Conservation (phyloP, 768 basidiomycete species). For the Lentinula raphanica region DNA sequence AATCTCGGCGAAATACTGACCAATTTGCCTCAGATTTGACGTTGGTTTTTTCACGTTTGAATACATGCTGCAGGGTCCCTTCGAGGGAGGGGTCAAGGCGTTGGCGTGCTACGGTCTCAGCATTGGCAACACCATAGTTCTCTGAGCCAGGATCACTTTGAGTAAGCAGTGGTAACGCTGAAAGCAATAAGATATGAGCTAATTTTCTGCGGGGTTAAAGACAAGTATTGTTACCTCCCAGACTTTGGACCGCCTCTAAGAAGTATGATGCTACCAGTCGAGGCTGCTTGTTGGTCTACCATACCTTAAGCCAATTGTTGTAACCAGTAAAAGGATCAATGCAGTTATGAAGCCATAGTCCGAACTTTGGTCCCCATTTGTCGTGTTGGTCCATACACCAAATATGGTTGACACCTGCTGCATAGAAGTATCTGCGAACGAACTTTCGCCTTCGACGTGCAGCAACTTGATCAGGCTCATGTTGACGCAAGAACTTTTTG, state of each 20-base stretch:
- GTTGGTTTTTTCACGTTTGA: constrained; percentile 27
- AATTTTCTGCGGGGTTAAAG: too few relatives aligned
- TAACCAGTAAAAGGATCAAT: constrained; percentile 23
- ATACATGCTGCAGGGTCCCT: constrained; percentile 32
- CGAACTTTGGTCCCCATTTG: constrained; percentile 26
- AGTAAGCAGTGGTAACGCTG: constrained; percentile 27
- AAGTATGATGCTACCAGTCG: constrained; percentile 22
- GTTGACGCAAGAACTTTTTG: background rate
- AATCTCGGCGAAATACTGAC: constrained; percentile 27
- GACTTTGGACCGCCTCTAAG: constrained; percentile 13
- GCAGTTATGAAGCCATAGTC: constrained; percentile 20
- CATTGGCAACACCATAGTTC: constrained; percentile 33
- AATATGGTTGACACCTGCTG: constrained; percentile 25
- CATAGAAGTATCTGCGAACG: constrained; percentile 19
- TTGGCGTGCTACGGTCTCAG: constrained; percentile 29
- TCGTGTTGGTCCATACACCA: constrained; percentile 29
- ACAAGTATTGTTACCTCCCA: too few relatives aligned
- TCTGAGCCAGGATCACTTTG: constrained; percentile 32
- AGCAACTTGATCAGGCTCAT: constrained; percentile 13
- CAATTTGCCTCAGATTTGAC: constrained; percentile 35
- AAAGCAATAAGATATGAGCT: too few relatives aligned
- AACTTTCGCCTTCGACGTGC: constrained; percentile 10
- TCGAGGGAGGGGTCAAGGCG: constrained; percentile 23
- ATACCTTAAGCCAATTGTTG: constrained; percentile 25
- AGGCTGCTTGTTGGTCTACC: constrained; percentile 28